Evolutionary conservation across 31 red algal species (phyloP).

Genomic region (Bonnemaisonia californica): DNA sequence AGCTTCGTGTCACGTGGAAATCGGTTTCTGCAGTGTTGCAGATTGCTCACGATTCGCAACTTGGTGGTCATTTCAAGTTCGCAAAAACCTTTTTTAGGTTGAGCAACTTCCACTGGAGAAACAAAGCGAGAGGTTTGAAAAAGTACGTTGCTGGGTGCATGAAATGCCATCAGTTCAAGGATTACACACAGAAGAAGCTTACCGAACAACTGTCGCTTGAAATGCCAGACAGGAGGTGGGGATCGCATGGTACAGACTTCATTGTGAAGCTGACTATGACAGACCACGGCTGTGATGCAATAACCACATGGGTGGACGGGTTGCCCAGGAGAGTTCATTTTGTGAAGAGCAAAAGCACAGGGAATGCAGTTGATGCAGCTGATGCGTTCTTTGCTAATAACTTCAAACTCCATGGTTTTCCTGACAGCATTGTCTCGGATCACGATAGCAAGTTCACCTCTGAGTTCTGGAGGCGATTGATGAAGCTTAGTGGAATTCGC

Average conservation of each 20-base stretch:
- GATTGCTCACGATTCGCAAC: too few relatives aligned
- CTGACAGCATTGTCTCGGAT: not conserved
- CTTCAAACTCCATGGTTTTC: not conserved
- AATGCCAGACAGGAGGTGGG: not conserved
- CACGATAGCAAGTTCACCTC: not conserved
- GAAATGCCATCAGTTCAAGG: not conserved
- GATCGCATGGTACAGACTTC: not conserved
- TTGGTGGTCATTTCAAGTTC: too few relatives aligned
- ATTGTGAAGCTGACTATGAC: constrained; percentile 9
- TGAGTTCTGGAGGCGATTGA: constrained; percentile 11
- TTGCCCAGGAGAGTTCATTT: not conserved
- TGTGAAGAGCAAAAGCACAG: not conserved
- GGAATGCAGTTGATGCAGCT: not conserved
- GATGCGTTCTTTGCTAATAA: not conserved
- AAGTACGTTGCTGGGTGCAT: not conserved
- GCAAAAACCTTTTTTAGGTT: constrained; percentile 18
- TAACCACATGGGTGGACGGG: not conserved
- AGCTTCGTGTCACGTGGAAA: too few relatives aligned
- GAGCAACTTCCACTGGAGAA: not conserved
- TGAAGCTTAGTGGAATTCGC: constrained; percentile 1
- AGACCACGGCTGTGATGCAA: not conserved
- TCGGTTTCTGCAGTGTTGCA: too few relatives aligned
- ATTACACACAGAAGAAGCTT: not conserved
- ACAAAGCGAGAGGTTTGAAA: not conserved
- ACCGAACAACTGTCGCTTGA: not conserved